Base-by-base conservation (phyloP, 106 monocot species). In the Iris macrosiphon region DNA sequence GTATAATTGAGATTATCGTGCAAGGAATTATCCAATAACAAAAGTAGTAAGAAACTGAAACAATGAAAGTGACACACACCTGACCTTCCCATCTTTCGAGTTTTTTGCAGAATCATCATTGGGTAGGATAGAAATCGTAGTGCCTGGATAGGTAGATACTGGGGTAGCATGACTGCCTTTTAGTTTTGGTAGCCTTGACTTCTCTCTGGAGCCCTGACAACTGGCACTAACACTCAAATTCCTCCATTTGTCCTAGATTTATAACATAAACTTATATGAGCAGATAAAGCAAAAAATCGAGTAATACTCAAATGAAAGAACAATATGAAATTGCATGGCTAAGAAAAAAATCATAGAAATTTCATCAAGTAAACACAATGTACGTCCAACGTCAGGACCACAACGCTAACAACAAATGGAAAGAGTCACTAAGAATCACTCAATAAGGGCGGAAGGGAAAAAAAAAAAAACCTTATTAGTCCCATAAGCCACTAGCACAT, bases 231-330 rank as follows among this genome's bases (percentile, higher is more conserved):
- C 69, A 62, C 88, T 85, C 85, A 94, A 67, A 60, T 94, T 94
- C 51, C 94, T 81, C 94, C 94, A 94, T 89, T 94, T 94, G 64
- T 94, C 94, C 94, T 94, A 62, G 39, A 17, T 23, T 31, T 45
- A 21, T 49, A 44, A 54, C 17, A 30, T 15, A 37, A 42, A 48
- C 29, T 19, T 12, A 6, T 22, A 29, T 28, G 54, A 19, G 34
- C 20, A 34, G 34, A 54, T 54, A 54, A 51, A 51, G 12, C 34
- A 54, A 10, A 31, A 50, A 0, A 26, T 28, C 24, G 16, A 29
- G 28, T 25, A 12, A 12, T 19, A 45, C n/a, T 15, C 14, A 13
- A 20, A 14, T 25, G 29, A 51, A 6, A 4, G 11, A 29, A 51
- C 27, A 51, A 51, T 27, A 28, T 51, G 29, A n/a, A n/a, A n/a